Conservation (phyloP, 176 grass and related monocot species). For the Leersia perrieri region DNA sequence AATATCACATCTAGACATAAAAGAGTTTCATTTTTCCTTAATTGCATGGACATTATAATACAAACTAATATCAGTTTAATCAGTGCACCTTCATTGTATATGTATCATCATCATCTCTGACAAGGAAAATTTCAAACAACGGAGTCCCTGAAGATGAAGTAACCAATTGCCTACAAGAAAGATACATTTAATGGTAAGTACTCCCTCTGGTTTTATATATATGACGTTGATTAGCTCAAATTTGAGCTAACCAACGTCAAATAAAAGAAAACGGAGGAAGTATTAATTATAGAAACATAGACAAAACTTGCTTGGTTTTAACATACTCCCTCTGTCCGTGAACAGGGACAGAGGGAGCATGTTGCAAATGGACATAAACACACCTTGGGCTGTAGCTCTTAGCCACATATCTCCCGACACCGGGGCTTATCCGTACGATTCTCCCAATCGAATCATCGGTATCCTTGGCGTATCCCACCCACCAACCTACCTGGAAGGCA, state of each 20-base stretch:
- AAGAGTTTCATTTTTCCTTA: neutral
- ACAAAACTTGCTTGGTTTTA: neutral
- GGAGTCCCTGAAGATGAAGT: constrained; percentile 76
- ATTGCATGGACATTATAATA: constrained; percentile 16
- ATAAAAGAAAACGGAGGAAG: too few species aligned
- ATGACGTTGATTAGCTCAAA: too few species aligned
- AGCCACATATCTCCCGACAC: constrained; percentile 80
- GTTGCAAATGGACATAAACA: neutral
- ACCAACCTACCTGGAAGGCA: constrained; percentile 91
- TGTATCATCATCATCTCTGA: constrained; percentile 62
- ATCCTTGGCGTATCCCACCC: constrained; percentile 74
- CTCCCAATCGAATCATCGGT: constrained; percentile 76
- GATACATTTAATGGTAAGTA: neutral
- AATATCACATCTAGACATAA: constrained; percentile 38
- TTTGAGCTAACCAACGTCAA: too few species aligned
- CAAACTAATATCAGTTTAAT: constrained; percentile 26
- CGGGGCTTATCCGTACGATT: constrained; percentile 79
- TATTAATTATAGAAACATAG: neutral
- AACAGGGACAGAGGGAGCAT: too few species aligned
- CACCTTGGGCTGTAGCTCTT: constrained; percentile 95
- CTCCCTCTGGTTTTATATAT: too few species aligned
- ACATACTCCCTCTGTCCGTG: too few species aligned
- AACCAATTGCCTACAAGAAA: constrained; percentile 65
- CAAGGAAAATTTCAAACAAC: constrained; percentile 86
- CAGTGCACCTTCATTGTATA: constrained; percentile 78